phyloP scores from a whole-genome alignment of 768 basidiomycete species.

The Termitomyces sp. region DNA sequence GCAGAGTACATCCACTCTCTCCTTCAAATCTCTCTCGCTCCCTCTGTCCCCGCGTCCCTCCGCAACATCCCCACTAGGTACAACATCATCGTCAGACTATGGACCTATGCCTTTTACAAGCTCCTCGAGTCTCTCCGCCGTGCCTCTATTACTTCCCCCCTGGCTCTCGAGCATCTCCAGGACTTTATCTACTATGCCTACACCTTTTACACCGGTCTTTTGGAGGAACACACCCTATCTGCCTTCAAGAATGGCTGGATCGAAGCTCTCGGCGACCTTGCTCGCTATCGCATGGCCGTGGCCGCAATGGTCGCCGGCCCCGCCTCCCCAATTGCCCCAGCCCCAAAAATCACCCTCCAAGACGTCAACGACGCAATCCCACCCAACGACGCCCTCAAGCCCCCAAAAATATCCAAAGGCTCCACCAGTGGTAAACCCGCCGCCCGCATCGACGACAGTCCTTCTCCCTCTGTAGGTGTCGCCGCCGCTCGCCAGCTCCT shows the following conservation, averaged over 20 bases:
- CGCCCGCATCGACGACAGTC: constrained; percentile 58
- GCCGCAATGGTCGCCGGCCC: constrained; percentile 71
- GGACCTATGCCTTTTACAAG: constrained; percentile 88
- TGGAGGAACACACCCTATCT: constrained; percentile 72
- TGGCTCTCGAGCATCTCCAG: constrained; percentile 86
- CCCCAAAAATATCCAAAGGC: constrained; percentile 4
- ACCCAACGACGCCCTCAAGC: constrained; percentile 10
- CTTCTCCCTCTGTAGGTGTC: constrained; percentile 75
- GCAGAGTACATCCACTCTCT: constrained; percentile 89
- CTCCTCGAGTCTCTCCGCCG: constrained; percentile 88
- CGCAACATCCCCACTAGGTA: constrained; percentile 90
- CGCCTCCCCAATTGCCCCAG: constrained; percentile 20
- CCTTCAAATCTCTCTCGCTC: constrained; percentile 78
- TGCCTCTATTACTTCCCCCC: constrained; percentile 60
- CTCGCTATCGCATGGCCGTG: constrained; percentile 93
- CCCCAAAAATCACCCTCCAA: constrained; percentile 45
- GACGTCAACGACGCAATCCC: constrained; percentile 45
- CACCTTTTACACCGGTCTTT: constrained; percentile 83
- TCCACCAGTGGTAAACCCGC: constrained; percentile 45
- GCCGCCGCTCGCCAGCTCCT: constrained; percentile 78
- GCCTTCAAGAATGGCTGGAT: constrained; percentile 84
- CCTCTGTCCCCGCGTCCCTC: constrained; percentile 81
- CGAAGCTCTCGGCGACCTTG: constrained; percentile 94
- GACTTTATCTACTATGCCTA: constrained; percentile 96
- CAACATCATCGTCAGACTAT: constrained; percentile 90